Base-by-base conservation (phyloP, 78 protist species). In the Tieghemostelium lacteum region DNA sequence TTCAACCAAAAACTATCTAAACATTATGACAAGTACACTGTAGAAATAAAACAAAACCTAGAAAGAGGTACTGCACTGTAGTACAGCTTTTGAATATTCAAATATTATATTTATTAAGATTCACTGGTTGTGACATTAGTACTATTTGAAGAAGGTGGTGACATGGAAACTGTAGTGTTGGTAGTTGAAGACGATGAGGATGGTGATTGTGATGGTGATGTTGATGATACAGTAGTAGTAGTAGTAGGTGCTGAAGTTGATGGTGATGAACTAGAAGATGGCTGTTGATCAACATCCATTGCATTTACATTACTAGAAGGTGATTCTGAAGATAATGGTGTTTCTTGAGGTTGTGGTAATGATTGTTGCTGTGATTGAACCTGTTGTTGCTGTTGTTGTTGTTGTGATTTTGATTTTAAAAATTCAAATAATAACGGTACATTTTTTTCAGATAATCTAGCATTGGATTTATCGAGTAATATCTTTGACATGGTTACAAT, bases 51-150 rank as follows among this genome's bases (percentile, higher is more conserved):
- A 61, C 88, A 87, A 39, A 96, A 95, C 76, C 62, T 96, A 36
- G 98, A 96, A 75, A 29, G 98, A 29, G 98, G 98, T n/a, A 96
- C 98, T 37, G 77, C 94, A 17, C 40, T 89, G 17, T 89, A 60
- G 63, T 7, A 57, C 14, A 16, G 24, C n/a, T 14, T 6, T 6
- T 14, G 10, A 45, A 45, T 45, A 14, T 45, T 6, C 10, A 45
- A 45, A 45, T 45, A 45, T 45, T 10, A 45, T 14, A 45, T 45
- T n/a, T n/a, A n/a, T n/a, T n/a, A n/a, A 45, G 10, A 45, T 45
- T 45, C 10, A 45, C 10, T 45, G 52, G 6, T 45, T 10, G n/a
- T 45, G n/a, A n/a, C n/a, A n/a, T n/a, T n/a, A n/a, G n/a, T n/a
- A n/a, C n/a, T n/a, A n/a, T n/a, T n/a, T n/a, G n/a, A n/a, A n/a